Percentiles rank a stretch among this genome's conserved stretches.
Evolutionary conservation across 805 yeast genomes (phyloP).

Genomic region (Nakazawaea molendinolei): DNA sequence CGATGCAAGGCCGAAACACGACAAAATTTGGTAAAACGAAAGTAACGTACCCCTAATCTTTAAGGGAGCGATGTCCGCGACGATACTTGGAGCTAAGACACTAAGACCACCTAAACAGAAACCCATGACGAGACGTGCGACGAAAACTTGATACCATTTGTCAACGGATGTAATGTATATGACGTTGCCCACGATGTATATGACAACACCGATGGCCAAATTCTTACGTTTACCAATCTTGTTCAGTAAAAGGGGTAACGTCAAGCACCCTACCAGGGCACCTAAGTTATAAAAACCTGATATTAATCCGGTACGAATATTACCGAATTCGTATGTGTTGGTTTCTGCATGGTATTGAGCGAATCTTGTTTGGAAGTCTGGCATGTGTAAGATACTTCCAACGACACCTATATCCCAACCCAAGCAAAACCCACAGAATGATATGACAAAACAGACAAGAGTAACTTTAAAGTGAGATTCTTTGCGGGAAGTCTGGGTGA

Average conservation of each 20-base stretch:
- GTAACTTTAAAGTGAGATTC: constrained; percentile 2
- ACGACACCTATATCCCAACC: constrained; percentile 26
- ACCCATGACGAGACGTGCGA: constrained; percentile 21
- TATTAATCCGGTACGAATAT: constrained; percentile 16
- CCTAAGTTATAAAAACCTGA: constrained; percentile 24
- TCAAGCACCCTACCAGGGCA: constrained; percentile 18
- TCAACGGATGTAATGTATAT: constrained; percentile 3
- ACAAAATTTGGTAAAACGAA: constrained; percentile 31
- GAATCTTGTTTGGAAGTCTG: constrained; percentile 13
- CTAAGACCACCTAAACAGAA: constrained; percentile 22
- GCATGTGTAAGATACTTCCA: constrained; percentile 15
- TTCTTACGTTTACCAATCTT: constrained; percentile 15
- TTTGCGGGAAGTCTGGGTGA: neutral
- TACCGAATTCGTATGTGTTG: neutral
- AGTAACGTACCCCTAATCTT: constrained; percentile 32
- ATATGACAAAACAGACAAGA: constrained; percentile 1
- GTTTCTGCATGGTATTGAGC: constrained; percentile 7
- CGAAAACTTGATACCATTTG: constrained; percentile 14
- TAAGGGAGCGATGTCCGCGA: constrained; percentile 34
- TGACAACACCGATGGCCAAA: constrained; percentile 12
- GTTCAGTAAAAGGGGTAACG: constrained; percentile 10
- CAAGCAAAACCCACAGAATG: constrained; percentile 19
- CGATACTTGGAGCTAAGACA: constrained; percentile 22
- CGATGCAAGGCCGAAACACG: constrained; percentile 24
- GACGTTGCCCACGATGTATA: constrained; percentile 19